Conservation (phyloP, 306 rosid species). For the Lotus japonicus region DNA sequence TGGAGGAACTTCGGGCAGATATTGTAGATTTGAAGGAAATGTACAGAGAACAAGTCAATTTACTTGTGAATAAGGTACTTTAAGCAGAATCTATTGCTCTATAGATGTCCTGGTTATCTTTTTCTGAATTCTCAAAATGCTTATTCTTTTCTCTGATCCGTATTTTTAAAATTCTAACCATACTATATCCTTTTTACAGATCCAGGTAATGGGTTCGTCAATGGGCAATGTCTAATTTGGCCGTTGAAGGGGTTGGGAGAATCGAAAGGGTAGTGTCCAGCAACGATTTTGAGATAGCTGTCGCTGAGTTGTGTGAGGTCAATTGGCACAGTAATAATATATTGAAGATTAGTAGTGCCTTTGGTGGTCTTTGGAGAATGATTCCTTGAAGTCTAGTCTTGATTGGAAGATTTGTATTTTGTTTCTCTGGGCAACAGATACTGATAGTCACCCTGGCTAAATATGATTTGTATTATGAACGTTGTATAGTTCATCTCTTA, state of each 20-base stretch:
- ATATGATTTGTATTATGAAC: constrained; percentile 9
- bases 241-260: neutral
- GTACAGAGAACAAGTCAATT: constrained; percentile 98
- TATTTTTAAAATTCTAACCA: constrained; percentile 4
- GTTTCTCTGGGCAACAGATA: constrained; percentile 16
- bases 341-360: neutral
- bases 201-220: constrained; percentile 37
- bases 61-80: constrained; percentile 91
- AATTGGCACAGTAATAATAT: constrained; percentile 14
- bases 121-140: neutral
- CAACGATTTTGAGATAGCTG: constrained; percentile 22
- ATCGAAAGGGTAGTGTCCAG: constrained; percentile 7
- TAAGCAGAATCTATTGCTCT: neutral
- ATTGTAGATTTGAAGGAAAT: constrained; percentile 96
- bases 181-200: constrained; percentile 20
- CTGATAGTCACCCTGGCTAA: constrained; percentile 18
- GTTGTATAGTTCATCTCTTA: constrained; percentile 27
- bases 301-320: constrained; percentile 12
- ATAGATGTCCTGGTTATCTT: neutral
- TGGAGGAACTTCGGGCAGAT: constrained; percentile 99
- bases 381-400: constrained; percentile 16
- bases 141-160: neutral
- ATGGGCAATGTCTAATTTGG: constrained; percentile 18
- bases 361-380: constrained; percentile 13
- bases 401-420: constrained; percentile 12